Evolutionary conservation across 2,329 filamentous ascomycete species (phyloP).

Genomic region (Gnomoniopsis smithogilvyi): DNA sequence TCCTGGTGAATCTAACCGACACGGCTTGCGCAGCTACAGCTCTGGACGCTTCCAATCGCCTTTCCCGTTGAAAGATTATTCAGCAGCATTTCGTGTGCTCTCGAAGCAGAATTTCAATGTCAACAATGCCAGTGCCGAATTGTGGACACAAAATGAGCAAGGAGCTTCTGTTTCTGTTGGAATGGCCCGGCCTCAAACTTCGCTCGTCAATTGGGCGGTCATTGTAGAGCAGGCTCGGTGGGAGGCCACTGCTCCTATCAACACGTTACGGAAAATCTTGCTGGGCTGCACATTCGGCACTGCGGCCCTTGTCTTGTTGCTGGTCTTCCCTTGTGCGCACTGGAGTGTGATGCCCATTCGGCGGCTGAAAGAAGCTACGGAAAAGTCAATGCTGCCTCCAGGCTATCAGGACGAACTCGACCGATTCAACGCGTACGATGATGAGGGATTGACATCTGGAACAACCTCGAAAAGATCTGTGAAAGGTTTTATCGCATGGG

Average conservation of each 20-base stretch:
- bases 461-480: conserved; percentile 41
- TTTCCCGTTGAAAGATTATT: conserved; percentile 61
- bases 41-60: conserved; percentile 41
- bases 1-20: conserved; percentile 42
- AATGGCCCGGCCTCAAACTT: conserved; percentile 66
- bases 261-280: conserved; percentile 73
- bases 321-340: conserved; percentile 78
- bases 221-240: conserved; percentile 71
- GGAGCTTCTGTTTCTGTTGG: conserved; percentile 71
- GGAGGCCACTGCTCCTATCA: conserved; percentile 76
- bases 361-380: conserved; percentile 70
- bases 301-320: conserved; percentile 65
- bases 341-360: conserved; percentile 78
- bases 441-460: conserved; percentile 42
- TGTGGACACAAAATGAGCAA: conserved; percentile 73
- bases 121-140: conserved; percentile 66
- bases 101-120: conserved; percentile 43
- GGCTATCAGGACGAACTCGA: conserved; percentile 50
- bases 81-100: conserved; percentile 60
- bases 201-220: conserved; percentile 77
- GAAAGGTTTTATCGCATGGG: conserved; percentile 36
- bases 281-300: conserved; percentile 84
- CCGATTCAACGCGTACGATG: conserved; percentile 39
- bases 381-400: conserved; percentile 67
- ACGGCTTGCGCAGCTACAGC: conserved; percentile 39